Percentiles rank a stretch among this genome's conserved stretches.
Evolutionary conservation across 2,329 filamentous ascomycete species (phyloP).

Genomic region (Fusarium sambucinum): DNA sequence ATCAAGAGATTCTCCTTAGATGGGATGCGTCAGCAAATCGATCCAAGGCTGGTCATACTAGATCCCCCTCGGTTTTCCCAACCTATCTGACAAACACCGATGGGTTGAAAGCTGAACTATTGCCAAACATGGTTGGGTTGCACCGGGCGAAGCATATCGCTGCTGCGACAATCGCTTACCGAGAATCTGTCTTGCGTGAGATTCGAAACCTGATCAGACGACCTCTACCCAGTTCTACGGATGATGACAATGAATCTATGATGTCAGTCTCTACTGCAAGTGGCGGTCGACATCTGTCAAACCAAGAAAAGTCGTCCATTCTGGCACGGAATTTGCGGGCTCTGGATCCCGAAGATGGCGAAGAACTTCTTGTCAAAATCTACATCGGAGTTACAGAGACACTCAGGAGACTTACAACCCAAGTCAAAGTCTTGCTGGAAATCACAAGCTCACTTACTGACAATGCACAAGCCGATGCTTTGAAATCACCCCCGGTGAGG

Average conservation of each 20-base stretch:
- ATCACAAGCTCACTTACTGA: constrained; percentile 81
- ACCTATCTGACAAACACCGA: constrained; percentile 82
- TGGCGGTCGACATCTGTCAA: constrained; percentile 75
- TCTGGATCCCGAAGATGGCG: constrained; percentile 85
- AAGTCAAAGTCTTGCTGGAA: constrained; percentile 95
- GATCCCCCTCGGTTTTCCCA: constrained; percentile 77
- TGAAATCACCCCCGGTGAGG: constrained; percentile 62
- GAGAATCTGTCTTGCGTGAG: constrained; percentile 86
- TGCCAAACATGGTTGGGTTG: constrained; percentile 80
- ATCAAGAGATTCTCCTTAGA: constrained; percentile 80
- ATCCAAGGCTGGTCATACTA: constrained; percentile 73
- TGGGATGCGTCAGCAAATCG: constrained; percentile 85
- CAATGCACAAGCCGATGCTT: constrained; percentile 52
- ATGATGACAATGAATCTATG: constrained; percentile 93
- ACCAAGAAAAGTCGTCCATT: constrained; percentile 90
- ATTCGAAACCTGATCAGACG: constrained; percentile 86
- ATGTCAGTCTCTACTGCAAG: constrained; percentile 84
- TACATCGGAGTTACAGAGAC: constrained; percentile 92
- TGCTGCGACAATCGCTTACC: constrained; percentile 84
- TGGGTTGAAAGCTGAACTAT: constrained; percentile 76
- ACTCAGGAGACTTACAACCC: constrained; percentile 84
- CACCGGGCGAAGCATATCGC: constrained; percentile 83
- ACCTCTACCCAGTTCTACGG: constrained; percentile 89
- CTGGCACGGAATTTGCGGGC: constrained; percentile 89
- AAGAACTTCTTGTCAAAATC: constrained; percentile 82